Evolutionary conservation across 257 asterid species (phyloP), one percentile per base, ranked within the genome.

Genomic region (Nicotiana tomentosiformis): DNA sequence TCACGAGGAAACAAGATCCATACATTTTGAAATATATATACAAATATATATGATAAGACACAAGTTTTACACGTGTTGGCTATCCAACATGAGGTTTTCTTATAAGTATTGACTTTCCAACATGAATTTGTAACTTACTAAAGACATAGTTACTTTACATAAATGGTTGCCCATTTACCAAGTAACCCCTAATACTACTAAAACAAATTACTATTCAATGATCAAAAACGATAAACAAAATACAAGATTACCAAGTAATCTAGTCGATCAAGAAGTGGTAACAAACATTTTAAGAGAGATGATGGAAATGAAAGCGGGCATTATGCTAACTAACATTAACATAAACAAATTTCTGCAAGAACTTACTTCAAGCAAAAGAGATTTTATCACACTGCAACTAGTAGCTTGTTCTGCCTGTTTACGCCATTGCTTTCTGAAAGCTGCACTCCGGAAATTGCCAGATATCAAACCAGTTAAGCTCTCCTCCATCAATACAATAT

Each of bases 291-390:
- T 26, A 74, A 51, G 80, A 74, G 26, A 74, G 14, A 26, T 10
- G 15, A 74, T 14, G 46, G 43, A 9, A 26, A 74, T 26, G 15
- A 4, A 74, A 49, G 78, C 23, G 23, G 15, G 23, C 43, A 26
- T 74, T 26, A 74, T 10, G 23, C 26, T 26, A 74, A 11, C 80
- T 29, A 74, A 14, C 39, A 74, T 15, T 74, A 26, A 49, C 43
- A 74, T 76, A 51, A 8, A 51, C 29, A 76, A 76, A 51, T 49
- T 7, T 49, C 80, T 51, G 64, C 72, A 16, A 79, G 62, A 26
- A 32, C 92, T 84, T 89, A 95, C 98, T 86, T 93, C 96, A 83
- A 95, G 96, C 88, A 95, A 87, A 85, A 87, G 90, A 74, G 86
- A 81, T 88, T 92, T 95, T 18, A 95, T 77, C 65, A 86, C 87